phyloP scores from a whole-genome alignment of 768 basidiomycete genomes.

The Suillus spraguei region DNA sequence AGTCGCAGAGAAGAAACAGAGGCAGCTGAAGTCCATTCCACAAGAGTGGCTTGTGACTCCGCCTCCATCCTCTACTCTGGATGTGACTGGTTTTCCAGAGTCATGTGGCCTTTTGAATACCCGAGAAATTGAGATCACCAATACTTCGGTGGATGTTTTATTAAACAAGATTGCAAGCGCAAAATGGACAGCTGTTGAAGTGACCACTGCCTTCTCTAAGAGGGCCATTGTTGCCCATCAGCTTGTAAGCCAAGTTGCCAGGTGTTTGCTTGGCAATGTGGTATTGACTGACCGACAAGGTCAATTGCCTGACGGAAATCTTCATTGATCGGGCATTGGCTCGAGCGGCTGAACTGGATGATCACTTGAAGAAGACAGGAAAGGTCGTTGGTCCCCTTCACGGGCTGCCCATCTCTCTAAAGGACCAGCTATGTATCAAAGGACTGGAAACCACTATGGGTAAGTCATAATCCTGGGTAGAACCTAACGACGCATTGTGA shows the following conservation, averaged over 20 bases:
- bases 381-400: constrained; percentile 71
- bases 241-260: constrained; percentile 45
- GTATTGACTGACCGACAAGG: constrained; percentile 39
- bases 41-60: constrained; percentile 59
- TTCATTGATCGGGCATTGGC: constrained; percentile 71
- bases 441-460: constrained; percentile 74
- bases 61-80: constrained; percentile 49
- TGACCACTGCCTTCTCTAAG: constrained; percentile 75
- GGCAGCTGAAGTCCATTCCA: constrained; percentile 61
- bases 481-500: neutral
- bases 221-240: constrained; percentile 82
- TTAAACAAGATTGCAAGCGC: constrained; percentile 54
- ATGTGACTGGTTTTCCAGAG: constrained; percentile 58
- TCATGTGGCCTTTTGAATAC: constrained; percentile 57
- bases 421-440: constrained; percentile 72
- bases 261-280: neutral
- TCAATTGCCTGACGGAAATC: constrained; percentile 84
- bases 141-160: constrained; percentile 44
- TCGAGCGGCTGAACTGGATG: constrained; percentile 69
- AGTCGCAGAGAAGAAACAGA: constrained; percentile 52
- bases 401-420: constrained; percentile 73
- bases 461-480: constrained; percentile 20
- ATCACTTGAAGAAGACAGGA: constrained; percentile 60
- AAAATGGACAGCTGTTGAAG: constrained; percentile 65
- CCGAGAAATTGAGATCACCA: constrained; percentile 64